Conservation (phyloP, 2,329 filamentous ascomycete genomes). For the Fusarium chaquense region DNA sequence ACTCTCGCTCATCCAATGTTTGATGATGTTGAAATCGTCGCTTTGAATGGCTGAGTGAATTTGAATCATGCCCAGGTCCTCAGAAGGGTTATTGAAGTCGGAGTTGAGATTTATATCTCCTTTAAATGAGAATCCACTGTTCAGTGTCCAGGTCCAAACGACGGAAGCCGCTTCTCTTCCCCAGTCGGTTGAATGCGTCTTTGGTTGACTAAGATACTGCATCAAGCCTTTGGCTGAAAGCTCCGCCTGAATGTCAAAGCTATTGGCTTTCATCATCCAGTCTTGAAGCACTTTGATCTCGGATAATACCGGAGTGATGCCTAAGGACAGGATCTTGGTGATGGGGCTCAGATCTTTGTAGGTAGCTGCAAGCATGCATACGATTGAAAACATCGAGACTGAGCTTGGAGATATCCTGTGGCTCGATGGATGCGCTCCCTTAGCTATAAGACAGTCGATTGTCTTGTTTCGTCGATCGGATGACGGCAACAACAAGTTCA, state of each 20-base stretch:
- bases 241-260: not conserved
- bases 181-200: not conserved
- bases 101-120: not conserved
- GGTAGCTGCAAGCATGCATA: not conserved
- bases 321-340: not conserved
- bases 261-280: not conserved
- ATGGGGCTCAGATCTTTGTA: not conserved
- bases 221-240: not conserved
- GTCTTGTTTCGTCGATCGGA: not conserved
- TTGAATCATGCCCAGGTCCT: not conserved
- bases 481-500: not conserved
- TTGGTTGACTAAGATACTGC: not conserved
- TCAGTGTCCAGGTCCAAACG: not conserved
- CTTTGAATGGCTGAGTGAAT: not conserved
- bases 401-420: not conserved
- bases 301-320: not conserved
- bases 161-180: not conserved
- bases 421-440: not conserved
- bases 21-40: not conserved
- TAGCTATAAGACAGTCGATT: not conserved
- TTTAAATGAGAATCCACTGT: not conserved
- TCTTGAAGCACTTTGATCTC: not conserved
- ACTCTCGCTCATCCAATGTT: not conserved
- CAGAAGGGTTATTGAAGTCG: not conserved
- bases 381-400: not conserved